phyloP scores from a whole-genome alignment of 306 rosid genomes.

The Gynostemma pentaphyllum region DNA sequence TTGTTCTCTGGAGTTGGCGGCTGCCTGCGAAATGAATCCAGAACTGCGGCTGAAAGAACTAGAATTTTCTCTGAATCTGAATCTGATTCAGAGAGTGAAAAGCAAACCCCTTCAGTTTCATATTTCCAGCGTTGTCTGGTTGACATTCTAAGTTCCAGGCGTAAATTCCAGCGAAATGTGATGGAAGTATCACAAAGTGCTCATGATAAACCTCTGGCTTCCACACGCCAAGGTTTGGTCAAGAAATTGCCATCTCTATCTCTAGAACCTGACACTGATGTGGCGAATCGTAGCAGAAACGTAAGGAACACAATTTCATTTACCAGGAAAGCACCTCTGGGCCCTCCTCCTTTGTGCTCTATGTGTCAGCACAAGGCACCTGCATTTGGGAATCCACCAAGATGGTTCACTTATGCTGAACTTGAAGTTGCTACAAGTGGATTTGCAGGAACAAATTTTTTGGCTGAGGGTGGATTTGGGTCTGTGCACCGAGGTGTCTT shows the following conservation, averaged over 20 bases:
- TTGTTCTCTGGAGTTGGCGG: conserved; percentile 33
- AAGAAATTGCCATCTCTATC: conserved; percentile 43
- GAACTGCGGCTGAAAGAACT: conserved; percentile 27
- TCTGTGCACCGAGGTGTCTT: conserved; percentile 80
- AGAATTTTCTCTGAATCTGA: conserved; percentile 40
- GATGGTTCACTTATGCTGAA: conserved; percentile 79
- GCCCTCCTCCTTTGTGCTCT: conserved; percentile 91
- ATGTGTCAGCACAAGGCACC: conserved; percentile 96
- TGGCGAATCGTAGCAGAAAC: conserved; percentile 45
- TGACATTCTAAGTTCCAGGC: conserved; percentile 34
- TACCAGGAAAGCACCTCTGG: conserved; percentile 44
- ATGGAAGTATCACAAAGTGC: conserved; percentile 21
- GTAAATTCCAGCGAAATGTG: conserved; percentile 30
- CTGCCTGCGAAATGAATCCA: conserved; percentile 30
- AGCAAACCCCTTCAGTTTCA: conserved; percentile 41
- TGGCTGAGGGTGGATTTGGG: conserved; percentile 99
- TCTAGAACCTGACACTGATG: conserved; percentile 42
- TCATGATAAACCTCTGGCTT: conserved; percentile 29
- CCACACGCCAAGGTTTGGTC: conserved; percentile 42
- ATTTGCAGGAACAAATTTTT: conserved; percentile 70
- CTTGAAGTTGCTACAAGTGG: conserved; percentile 79
- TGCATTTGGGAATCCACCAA: conserved; percentile 82
- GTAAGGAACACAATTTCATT: conserved; percentile 66
- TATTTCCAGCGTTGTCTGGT: conserved; percentile 64
- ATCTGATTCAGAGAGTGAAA: conserved; percentile 54